Percentiles rank a stretch among this genome's conserved stretches.
Evolutionary conservation across 768 basidiomycete genomes (phyloP).

Genomic region (Coprinopsis cinerea): DNA sequence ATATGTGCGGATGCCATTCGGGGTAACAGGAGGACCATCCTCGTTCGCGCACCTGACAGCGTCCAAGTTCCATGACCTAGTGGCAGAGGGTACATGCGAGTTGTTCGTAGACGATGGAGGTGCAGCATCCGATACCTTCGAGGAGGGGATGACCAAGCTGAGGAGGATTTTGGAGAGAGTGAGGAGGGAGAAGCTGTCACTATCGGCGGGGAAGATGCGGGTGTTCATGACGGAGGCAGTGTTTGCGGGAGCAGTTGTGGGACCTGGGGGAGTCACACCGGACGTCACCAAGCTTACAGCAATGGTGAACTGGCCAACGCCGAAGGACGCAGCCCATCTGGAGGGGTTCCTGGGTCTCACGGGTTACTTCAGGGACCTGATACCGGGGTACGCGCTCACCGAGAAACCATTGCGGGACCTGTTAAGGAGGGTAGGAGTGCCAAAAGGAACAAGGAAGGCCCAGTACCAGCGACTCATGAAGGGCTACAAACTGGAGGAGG

Average conservation of each 20-base stretch:
- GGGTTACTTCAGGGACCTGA: conserved; percentile 25
- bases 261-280: conserved; percentile 24
- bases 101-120: conserved; percentile 37
- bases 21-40: conserved; percentile 32
- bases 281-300: conserved; percentile 29
- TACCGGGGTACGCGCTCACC: conserved; percentile 24
- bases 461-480: conserved; percentile 20
- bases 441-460: conserved; percentile 14
- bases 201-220: conserved; percentile 27
- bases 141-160: conserved; percentile 20
- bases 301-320: conserved; percentile 25
- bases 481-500: conserved; percentile 9
- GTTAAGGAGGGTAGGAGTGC: conserved; percentile 13
- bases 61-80: conserved; percentile 18
- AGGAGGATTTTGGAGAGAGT: conserved; percentile 20
- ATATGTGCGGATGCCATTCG: conserved; percentile 33
- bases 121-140: conserved; percentile 25
- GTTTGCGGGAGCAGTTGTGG: conserved; percentile 27
- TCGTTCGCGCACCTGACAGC: conserved; percentile 27
- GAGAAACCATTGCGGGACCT: conserved; percentile 26
- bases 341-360: conserved; percentile 27
- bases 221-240: conserved; percentile 29
- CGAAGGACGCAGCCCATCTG: conserved; percentile 21
- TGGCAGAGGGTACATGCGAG: conserved; percentile 21
- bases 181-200: conserved; percentile 21